These are phyloP conservation scores for Penicillium canescens DNA, from an alignment of 495 filamentous ascomycete genomes.

Conservation along the genomic window DNA sequence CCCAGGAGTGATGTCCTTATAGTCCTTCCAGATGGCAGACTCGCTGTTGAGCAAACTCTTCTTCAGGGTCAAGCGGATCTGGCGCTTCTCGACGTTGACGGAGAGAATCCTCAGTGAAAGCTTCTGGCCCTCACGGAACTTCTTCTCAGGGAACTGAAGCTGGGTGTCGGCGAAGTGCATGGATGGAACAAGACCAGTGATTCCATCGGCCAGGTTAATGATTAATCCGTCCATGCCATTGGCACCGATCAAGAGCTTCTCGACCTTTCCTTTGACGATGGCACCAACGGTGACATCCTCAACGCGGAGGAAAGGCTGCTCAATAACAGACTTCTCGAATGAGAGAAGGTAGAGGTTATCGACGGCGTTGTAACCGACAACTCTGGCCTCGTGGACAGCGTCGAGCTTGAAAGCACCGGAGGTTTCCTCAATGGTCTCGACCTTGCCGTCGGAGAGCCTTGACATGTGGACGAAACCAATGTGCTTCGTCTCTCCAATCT, in stretches of 20 bases:
- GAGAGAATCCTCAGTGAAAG: conserved; percentile 85
- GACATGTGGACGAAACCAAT: conserved; percentile 93
- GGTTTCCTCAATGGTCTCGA: conserved; percentile 75
- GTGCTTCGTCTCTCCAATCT: conserved; percentile 71
- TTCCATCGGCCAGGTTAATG: conserved; percentile 79
- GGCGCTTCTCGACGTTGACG: conserved; percentile 70
- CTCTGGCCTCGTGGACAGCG: conserved; percentile 73
- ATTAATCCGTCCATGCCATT: conserved; percentile 76
- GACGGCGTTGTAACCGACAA: conserved; percentile 82
- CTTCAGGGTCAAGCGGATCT: conserved; percentile 87
- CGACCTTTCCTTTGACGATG: conserved; percentile 78
- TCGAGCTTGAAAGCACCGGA: conserved; percentile 75
- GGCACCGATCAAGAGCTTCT: conserved; percentile 75
- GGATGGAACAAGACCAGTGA: conserved; percentile 82
- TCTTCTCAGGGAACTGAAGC: conserved; percentile 91
- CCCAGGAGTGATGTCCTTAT: conserved; percentile 66
- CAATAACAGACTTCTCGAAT: conserved; percentile 75
- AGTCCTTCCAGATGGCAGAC: conserved; percentile 69
- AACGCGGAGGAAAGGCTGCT: conserved; percentile 84
- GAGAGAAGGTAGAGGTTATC: conserved; percentile 88
- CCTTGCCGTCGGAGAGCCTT: conserved; percentile 78
- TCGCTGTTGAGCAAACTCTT: conserved; percentile 92
- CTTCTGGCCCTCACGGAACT: conserved; percentile 83
- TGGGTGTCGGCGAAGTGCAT: conserved; percentile 85
- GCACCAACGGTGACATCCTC: conserved; percentile 85